A percentile compares a stretch with the other conserved stretches of the same genome.
Evolutionary conservation across 2,329 filamentous ascomycete species (phyloP).

Genomic region (Endoconidiophora laricicola): DNA sequence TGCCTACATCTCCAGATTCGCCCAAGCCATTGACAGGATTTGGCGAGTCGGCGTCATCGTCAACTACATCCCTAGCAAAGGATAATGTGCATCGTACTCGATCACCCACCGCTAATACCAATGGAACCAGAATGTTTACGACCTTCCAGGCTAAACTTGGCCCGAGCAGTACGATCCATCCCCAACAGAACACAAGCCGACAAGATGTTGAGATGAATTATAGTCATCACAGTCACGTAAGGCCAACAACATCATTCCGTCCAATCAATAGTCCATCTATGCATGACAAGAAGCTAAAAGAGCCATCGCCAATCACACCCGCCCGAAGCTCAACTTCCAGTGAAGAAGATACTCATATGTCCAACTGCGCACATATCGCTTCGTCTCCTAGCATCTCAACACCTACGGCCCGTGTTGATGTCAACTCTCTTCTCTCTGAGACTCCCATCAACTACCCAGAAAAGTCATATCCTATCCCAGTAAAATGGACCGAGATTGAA

Average conservation of each 20-base stretch:
- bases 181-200: background rate
- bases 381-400: conserved; percentile 13
- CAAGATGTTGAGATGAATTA: background rate
- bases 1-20: conserved; percentile 4
- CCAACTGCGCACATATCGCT: conserved; percentile 13
- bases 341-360: conserved; percentile 20
- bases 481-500: conserved; percentile 4
- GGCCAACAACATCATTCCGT: conserved; percentile 1
- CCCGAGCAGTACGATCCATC: background rate
- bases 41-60: conserved; percentile 4
- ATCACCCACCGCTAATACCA: background rate
- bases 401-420: conserved; percentile 33
- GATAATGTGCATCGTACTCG: background rate
- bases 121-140: conserved; percentile 4
- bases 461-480: conserved; percentile 1
- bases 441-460: conserved; percentile 20
- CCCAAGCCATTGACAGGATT: background rate
- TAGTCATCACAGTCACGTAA: background rate
- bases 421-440: conserved; percentile 45
- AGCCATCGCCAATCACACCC: conserved; percentile 25
- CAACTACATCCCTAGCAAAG: background rate
- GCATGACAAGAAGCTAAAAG: background rate
- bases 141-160: conserved; percentile 7
- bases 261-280: conserved; percentile 2
- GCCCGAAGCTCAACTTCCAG: conserved; percentile 24